Evolutionary conservation across 2,329 filamentous ascomycete genomes (phyloP), one percentile per base, ranked within the genome.

Genomic region (Botryotinia convoluta): DNA sequence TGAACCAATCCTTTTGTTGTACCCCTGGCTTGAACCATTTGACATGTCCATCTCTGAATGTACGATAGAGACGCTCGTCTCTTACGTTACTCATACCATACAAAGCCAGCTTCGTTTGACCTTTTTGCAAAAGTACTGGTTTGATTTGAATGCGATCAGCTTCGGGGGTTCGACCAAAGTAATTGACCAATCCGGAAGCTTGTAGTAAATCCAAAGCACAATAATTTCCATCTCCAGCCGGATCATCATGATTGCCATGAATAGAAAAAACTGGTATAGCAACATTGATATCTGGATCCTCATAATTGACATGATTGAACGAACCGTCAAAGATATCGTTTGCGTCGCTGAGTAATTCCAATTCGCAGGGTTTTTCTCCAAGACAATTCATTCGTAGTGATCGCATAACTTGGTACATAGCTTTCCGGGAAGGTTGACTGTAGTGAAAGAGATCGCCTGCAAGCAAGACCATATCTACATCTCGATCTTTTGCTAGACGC

Each of bases 211-310:
- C 96, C 18, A 99, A 87, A 0, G 95, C 95, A 76, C 96, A 97
- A 76, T 92, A 91, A 81, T 97, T 93, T 18, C 95, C 96, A 79
- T 98, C 95, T 16, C 96, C 96, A n/a, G 95, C 97, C 0, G 96
- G 96, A 81, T 99, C 96, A 80, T 99, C 96, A 81, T 99, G 96
- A 80, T 99, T 99, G 63, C 96, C 96, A 79, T 99, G 97, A 59
- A 99, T 99, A 0, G 95, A 97, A 81, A 99, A 99, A 42, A 99
- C 94, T 0, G 96, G 96, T 72, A 98, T 98, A 1, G 95, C 93
- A 74, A 99, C 90, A 79, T 99, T 99, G 82, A 99, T 98, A 79
- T 99, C 94, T 37, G 93, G 90, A 79, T 99, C 96, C 82, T 98
- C 94, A 83, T 99, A 99, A 83, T 99, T 99, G 83, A 97, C 95